Base-by-base conservation (phyloP, 2,329 filamentous ascomycete genomes). In the Podosphaera fusca region DNA sequence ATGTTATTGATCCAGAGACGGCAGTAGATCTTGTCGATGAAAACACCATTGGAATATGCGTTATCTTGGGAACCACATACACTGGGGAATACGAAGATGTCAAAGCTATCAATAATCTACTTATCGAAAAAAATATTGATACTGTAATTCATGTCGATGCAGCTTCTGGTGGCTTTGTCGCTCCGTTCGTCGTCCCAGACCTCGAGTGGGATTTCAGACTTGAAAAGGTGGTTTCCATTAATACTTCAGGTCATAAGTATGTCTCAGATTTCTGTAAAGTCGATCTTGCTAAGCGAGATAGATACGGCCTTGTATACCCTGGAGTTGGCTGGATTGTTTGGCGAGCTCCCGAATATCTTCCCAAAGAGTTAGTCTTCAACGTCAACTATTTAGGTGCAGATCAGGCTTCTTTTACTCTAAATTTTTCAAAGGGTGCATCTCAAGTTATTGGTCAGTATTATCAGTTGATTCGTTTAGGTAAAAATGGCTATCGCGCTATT, bases 311-410 rank as follows among this genome's bases (percentile, higher is more conserved):
- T 29, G 76, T 94, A 55, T 95, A 95, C 68, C 89, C 89, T 0
- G 89, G 90, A 69, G 86, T 96, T 12, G 90, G 90, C 58, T 96
- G 90, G 90, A 81, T 90, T 9, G 75, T 95, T 62, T 95, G 89
- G 88, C 81, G 89, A 53, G 79, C 81, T 45, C 79, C 86, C 55
- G 83, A 92, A 69, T 92, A 76, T 70, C 77, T 95, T 2, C 90
- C 90, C 6, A 77, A 68, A 67, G 89, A 95, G 66, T 81, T 95
- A 30, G 87, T 96, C 65, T 96, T 96, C 79, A 95, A 95, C 76
- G 95, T 96, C 78, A 95, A 95, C 77, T 96, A 96, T 72, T 83
- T 95, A 4, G 90, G 90, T 55, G 89, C 90, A 9, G 87, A 95
- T 67, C 90, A 96, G 69, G 84, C 88, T 1, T 95, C 87, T 2